Evolutionary conservation across 768 basidiomycete genomes (phyloP).

Genomic region (Cystobasidium tubakii): DNA sequence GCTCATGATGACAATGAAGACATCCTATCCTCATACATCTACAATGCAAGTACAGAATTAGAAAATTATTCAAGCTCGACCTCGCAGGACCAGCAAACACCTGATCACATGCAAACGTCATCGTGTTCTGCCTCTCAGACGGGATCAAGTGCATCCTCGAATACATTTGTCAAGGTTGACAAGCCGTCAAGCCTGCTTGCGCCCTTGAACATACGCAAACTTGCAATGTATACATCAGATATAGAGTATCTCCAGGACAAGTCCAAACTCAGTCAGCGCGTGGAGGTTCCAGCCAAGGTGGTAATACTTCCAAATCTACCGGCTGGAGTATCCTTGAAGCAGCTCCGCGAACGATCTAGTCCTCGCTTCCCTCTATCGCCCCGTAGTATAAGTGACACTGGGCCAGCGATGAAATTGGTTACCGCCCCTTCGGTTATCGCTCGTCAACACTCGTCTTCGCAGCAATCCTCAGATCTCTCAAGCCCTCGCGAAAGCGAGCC

Average conservation of each 20-base stretch:
- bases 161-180: too few relatives aligned
- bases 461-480: not conserved
- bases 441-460: not conserved
- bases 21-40: not conserved
- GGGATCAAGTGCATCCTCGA: too few relatives aligned
- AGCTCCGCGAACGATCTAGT: not conserved
- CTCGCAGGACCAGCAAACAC: too few relatives aligned
- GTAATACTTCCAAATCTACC: slow-evolving; percentile 14
- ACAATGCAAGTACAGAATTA: not conserved
- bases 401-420: not conserved
- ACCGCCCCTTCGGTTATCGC: too few relatives aligned
- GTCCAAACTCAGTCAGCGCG: not conserved
- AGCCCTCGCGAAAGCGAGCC: not conserved
- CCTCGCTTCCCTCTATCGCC: slow-evolving; percentile 2
- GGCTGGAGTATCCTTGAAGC: slow-evolving; percentile 19
- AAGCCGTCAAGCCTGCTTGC: not conserved
- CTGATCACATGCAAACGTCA: too few relatives aligned
- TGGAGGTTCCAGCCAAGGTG: not conserved
- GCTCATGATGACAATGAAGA: not conserved
- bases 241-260: not conserved
- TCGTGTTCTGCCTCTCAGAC: too few relatives aligned
- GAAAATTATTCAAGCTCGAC: not conserved
- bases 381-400: not conserved
- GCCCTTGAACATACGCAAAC: not conserved
- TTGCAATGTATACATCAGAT: not conserved